phyloP scores from a whole-genome alignment of 208 protist genomes.

The Phytomonas sp. region DNA sequence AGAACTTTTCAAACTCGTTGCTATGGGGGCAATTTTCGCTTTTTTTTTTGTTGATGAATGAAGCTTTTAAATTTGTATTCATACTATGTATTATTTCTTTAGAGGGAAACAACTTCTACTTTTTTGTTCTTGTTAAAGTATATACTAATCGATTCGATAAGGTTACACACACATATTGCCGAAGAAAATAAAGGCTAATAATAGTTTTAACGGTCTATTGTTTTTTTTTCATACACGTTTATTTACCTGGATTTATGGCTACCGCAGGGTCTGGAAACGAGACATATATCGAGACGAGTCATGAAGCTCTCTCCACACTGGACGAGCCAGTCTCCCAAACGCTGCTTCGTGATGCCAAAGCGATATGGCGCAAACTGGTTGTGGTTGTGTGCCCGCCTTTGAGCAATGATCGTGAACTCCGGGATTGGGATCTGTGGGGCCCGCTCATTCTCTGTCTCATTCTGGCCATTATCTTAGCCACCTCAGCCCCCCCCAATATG shows the following conservation, averaged over 20 bases:
- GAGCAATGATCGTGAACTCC: constrained; percentile 33
- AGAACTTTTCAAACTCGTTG: not conserved
- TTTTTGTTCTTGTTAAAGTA: constrained; percentile 7
- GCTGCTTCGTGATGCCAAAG: constrained; percentile 49
- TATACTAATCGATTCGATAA: not conserved
- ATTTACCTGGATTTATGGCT: constrained; percentile 10
- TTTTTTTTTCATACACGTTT: constrained; percentile 1
- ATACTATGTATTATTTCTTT: not conserved
- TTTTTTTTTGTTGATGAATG: not conserved
- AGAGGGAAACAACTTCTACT: not conserved
- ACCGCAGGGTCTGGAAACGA: constrained; percentile 5
- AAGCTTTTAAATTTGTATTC: not conserved
- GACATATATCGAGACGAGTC: constrained; percentile 24
- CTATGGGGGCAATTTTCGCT: not conserved
- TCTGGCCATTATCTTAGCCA: constrained; percentile 59
- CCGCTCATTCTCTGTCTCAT: constrained; percentile 86
- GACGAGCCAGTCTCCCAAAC: constrained; percentile 60
- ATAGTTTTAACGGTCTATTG: not conserved
- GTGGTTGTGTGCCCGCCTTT: constrained; percentile 58
- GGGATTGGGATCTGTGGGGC: constrained; percentile 90
- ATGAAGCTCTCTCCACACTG: constrained; percentile 45
- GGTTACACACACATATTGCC: not conserved
- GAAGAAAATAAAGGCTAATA: not conserved
- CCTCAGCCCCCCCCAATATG: constrained; percentile 26
- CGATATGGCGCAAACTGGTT: constrained; percentile 61